These are phyloP conservation scores for Didymosphaeria variabile DNA, from an alignment of 2,329 filamentous ascomycete genomes.

Conservation along the genomic window DNA sequence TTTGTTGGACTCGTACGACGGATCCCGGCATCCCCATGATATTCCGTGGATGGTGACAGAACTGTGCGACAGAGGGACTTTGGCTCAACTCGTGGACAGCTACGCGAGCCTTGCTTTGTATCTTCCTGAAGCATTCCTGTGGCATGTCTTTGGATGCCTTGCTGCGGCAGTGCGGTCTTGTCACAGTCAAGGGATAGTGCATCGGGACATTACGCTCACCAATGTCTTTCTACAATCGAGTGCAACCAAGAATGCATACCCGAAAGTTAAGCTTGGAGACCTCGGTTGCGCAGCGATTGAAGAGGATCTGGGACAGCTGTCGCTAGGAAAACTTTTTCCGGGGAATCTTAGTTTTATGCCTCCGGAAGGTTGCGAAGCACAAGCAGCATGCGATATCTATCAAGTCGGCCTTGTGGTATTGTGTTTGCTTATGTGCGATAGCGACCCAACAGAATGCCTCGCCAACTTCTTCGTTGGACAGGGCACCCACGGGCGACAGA, in stretches of 20 bases:
- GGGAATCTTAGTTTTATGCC: conserved; percentile 5
- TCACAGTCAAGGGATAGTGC: conserved; percentile 1
- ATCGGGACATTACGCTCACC: conserved; percentile 8
- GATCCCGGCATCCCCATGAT: conserved; percentile 2
- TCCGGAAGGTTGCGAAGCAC: conserved; percentile 4
- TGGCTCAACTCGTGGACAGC: neutral
- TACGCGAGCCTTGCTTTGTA: neutral
- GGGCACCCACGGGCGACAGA: neutral
- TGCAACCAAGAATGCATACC: neutral
- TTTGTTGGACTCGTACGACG: neutral
- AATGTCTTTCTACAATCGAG: conserved; percentile 1
- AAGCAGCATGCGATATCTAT: conserved; percentile 5
- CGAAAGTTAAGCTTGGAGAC: conserved; percentile 3
- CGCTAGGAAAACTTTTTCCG: neutral
- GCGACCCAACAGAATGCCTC: neutral
- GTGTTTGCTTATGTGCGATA: conserved; percentile 9
- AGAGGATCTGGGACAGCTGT: neutral
- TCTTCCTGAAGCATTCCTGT: conserved; percentile 11
- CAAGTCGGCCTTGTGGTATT: conserved; percentile 10
- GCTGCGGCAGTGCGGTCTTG: conserved; percentile 8
- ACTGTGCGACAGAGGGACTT: conserved; percentile 7
- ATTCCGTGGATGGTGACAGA: conserved; percentile 8
- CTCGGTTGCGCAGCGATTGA: conserved; percentile 6
- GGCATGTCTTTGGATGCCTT: conserved; percentile 9
- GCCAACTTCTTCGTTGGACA: neutral